Percentiles rank a stretch among this genome's conserved stretches.
Evolutionary conservation across 2,329 filamentous ascomycete genomes (phyloP).

Genomic region (Cercospora janseana): DNA sequence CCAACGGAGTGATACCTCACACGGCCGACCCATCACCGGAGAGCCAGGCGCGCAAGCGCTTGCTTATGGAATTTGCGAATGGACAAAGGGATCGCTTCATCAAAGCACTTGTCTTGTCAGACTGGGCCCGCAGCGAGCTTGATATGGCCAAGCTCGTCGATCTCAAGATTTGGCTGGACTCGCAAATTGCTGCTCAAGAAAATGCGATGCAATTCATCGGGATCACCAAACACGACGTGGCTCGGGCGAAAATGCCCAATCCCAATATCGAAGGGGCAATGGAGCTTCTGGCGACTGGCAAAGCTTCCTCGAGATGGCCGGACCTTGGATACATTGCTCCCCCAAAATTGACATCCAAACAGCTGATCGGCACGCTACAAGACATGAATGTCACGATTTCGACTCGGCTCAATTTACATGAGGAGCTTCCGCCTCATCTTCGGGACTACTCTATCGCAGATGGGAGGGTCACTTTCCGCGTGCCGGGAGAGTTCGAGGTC

Average conservation of each 20-base stretch:
- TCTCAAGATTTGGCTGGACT: constrained; percentile 67
- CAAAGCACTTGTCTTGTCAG: constrained; percentile 83
- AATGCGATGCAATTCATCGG: constrained; percentile 33
- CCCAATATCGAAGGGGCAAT: constrained; percentile 89
- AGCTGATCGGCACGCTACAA: constrained; percentile 71
- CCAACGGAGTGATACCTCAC: constrained; percentile 42
- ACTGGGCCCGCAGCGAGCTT: constrained; percentile 77
- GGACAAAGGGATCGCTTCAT: constrained; percentile 82
- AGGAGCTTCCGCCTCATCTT: constrained; percentile 77
- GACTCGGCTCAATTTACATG: constrained; percentile 78
- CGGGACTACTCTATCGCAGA: constrained; percentile 73
- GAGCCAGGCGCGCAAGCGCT: constrained; percentile 73
- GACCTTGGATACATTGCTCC: constrained; percentile 77
- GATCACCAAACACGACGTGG: constrained; percentile 69
- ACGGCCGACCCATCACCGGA: constrained; percentile 57
- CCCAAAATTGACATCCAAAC: constrained; percentile 66
- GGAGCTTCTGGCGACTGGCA: constrained; percentile 76
- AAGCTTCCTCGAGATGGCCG: constrained; percentile 69
- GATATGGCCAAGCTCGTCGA: constrained; percentile 87
- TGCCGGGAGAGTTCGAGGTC: constrained; percentile 83
- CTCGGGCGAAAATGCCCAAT: constrained; percentile 73
- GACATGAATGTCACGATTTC: constrained; percentile 82
- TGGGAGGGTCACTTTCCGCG: constrained; percentile 85
- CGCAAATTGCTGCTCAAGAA: constrained; percentile 42
- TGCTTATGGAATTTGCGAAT: constrained; percentile 74